A percentile compares a stretch with the other conserved stretches of the same genome.
These are phyloP conservation scores for Arctium lappa DNA, from an alignment of 129 eudicot species.

Conservation along the genomic window DNA sequence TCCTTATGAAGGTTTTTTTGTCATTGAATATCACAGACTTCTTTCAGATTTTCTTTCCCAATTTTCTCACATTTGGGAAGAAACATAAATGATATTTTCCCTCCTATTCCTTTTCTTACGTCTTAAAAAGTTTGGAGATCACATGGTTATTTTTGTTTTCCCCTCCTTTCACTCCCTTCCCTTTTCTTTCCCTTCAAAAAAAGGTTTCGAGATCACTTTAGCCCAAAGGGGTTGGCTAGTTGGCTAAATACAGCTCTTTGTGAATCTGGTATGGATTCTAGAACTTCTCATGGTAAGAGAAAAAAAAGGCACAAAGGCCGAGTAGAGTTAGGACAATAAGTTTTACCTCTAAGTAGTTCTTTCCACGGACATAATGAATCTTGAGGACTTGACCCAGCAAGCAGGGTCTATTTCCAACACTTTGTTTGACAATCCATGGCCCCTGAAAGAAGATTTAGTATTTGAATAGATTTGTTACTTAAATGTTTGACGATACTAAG, in stretches of 20 bases:
- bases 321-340: neutral
- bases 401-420: conserved; percentile 65
- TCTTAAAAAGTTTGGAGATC: no score
- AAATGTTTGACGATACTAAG: neutral
- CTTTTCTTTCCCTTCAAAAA: no score
- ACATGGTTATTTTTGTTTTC: no score
- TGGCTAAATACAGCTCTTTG: neutral
- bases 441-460: conserved; percentile 31
- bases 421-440: conserved; percentile 65
- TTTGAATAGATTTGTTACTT: neutral
- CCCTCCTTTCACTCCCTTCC: no score
- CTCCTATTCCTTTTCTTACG: no score
- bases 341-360: conserved; percentile 63
- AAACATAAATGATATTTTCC: neutral
- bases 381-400: conserved; percentile 57
- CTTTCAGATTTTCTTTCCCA: no score
- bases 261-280: neutral
- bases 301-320: neutral
- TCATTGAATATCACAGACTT: neutral
- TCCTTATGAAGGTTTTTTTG: neutral
- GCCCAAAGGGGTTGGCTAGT: neutral
- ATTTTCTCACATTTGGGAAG: neutral
- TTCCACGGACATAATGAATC: conserved; percentile 48
- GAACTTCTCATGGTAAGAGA: neutral
- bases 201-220: neutral